phyloP scores from a whole-genome alignment of 768 basidiomycete genomes.

The Russula lepida region DNA sequence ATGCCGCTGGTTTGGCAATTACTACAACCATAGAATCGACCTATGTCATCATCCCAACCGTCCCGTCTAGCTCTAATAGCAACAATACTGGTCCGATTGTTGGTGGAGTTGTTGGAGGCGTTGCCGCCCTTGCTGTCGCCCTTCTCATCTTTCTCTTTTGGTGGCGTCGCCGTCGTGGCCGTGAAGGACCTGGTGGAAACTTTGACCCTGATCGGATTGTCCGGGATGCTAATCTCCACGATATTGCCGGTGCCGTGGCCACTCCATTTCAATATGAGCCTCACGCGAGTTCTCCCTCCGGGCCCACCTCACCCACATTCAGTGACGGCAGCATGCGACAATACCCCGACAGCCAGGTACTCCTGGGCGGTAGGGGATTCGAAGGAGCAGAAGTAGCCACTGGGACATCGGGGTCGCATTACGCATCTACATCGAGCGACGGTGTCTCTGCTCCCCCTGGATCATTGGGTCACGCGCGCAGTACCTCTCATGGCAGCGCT shows the following conservation, averaged over 20 bases:
- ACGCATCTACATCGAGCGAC: conserved; percentile 15
- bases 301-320: conserved; percentile 6
- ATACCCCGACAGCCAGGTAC: conserved; percentile 19
- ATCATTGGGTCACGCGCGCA: neutral
- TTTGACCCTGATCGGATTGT: conserved; percentile 41
- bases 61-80: conserved; percentile 8
- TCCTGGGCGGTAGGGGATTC: conserved; percentile 25
- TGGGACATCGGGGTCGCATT: conserved; percentile 21
- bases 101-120: conserved; percentile 27
- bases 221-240: conserved; percentile 22
- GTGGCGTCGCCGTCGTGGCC: conserved; percentile 26
- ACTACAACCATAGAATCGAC: conserved; percentile 18
- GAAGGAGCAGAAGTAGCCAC: conserved; percentile 17
- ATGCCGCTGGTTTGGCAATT: too few species aligned
- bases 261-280: conserved; percentile 22
- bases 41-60: conserved; percentile 22
- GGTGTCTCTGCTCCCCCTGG: neutral
- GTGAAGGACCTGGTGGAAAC: conserved; percentile 42
- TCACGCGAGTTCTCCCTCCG: conserved; percentile 20
- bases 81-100: conserved; percentile 25
- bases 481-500: neutral
- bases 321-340: conserved; percentile 24
- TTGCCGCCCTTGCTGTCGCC: conserved; percentile 19
- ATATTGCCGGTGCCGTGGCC: conserved; percentile 18
- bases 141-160: conserved; percentile 25